Conservation (phyloP, 2,329 filamentous ascomycete species). For the Fusarium falciforme region DNA sequence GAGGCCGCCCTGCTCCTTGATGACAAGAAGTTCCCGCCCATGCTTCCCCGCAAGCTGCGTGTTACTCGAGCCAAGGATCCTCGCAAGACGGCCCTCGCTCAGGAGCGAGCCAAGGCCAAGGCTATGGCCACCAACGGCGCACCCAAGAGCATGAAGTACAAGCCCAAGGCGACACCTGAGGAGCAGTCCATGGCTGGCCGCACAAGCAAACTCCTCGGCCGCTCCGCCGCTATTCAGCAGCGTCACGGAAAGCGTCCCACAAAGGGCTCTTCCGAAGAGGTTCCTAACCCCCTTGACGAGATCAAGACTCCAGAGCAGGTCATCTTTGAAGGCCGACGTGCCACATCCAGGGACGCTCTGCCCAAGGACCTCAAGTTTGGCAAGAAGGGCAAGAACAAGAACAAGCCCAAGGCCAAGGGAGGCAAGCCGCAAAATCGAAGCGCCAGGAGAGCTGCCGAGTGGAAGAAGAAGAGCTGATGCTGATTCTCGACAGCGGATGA, state of each 20-base stretch:
- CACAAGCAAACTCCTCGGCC: slow-evolving; percentile 78
- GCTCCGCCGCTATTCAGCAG: slow-evolving; percentile 68
- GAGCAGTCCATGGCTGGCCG: slow-evolving; percentile 79
- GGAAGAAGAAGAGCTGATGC: slow-evolving; percentile 56
- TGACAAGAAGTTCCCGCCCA: slow-evolving; percentile 91
- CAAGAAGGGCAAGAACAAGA: slow-evolving; percentile 63
- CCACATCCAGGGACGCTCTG: slow-evolving; percentile 73
- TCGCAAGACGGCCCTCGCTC: slow-evolving; percentile 66
- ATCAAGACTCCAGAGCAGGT: slow-evolving; percentile 74
- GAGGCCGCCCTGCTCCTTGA: slow-evolving; percentile 90
- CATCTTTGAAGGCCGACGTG: slow-evolving; percentile 85
- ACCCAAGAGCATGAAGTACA: slow-evolving; percentile 65
- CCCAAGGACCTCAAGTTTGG: slow-evolving; percentile 71
- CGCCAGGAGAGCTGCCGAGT: slow-evolving; percentile 55
- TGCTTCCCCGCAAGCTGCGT: slow-evolving; percentile 89
- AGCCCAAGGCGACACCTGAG: slow-evolving; percentile 76
- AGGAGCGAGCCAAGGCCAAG: slow-evolving; percentile 49
- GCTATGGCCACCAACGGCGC: slow-evolving; percentile 52
- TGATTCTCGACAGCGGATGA: background rate
- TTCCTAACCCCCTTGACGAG: background rate
- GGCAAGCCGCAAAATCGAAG: slow-evolving; percentile 53
- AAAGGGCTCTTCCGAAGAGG: slow-evolving; percentile 38
- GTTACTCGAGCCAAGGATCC: slow-evolving; percentile 87
- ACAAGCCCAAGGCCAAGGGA: slow-evolving; percentile 58
- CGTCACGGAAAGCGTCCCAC: slow-evolving; percentile 43